Conservation (phyloP, 352 stramenopile species). For the Globisporangium heterothallicum region DNA sequence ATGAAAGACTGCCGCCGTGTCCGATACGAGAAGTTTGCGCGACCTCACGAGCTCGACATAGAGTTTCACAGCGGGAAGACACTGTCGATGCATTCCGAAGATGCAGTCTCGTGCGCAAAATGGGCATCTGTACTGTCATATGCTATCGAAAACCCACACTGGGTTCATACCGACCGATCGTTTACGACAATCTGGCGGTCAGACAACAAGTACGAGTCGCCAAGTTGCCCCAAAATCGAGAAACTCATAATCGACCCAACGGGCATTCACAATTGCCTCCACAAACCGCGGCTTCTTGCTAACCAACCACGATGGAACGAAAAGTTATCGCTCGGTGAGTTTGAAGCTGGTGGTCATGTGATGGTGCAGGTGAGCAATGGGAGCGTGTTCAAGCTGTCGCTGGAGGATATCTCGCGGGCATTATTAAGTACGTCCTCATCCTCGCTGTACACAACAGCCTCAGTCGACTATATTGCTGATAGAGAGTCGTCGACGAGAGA, state of each 20-base stretch:
- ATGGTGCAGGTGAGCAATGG: constrained; percentile 22
- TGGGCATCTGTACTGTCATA: constrained; percentile 33
- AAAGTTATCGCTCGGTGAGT: constrained; percentile 23
- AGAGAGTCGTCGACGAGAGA: not conserved
- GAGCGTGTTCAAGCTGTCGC: constrained; percentile 23
- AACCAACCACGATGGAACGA: constrained; percentile 22
- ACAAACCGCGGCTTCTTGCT: not conserved
- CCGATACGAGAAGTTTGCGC: constrained; percentile 31
- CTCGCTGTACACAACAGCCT: not conserved
- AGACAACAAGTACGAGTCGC: constrained; percentile 23
- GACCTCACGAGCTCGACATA: constrained; percentile 34
- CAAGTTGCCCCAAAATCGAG: constrained; percentile 24
- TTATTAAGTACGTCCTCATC: constrained; percentile 17
- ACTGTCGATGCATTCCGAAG: constrained; percentile 21
- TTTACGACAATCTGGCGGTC: constrained; percentile 34
- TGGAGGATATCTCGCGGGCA: constrained; percentile 28
- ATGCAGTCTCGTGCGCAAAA: constrained; percentile 28
- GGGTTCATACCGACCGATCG: constrained; percentile 25
- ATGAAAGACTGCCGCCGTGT: constrained; percentile 26
- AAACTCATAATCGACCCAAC: constrained; percentile 14
- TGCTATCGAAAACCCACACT: constrained; percentile 35
- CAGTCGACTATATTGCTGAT: constrained; percentile 1
- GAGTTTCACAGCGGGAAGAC: constrained; percentile 25
- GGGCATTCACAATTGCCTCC: not conserved
- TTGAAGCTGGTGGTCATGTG: constrained; percentile 15